Base-by-base conservation (phyloP, 164 flowering plant species). In the Vitis rupestris region DNA sequence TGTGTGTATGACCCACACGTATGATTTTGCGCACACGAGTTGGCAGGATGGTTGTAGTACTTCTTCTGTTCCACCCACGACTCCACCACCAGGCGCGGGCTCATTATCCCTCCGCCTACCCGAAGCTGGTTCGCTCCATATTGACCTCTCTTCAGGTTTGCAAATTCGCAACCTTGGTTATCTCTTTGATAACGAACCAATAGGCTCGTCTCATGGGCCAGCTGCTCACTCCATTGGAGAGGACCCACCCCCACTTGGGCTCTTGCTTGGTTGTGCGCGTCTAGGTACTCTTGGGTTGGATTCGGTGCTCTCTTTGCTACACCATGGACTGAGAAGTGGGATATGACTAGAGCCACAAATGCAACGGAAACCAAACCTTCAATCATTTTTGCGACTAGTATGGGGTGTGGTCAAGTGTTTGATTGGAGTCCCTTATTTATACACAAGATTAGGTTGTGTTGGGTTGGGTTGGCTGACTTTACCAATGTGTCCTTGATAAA, bases 71-170 rank as follows among this genome's bases (percentile, higher is more conserved):
- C 73, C 56, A 86, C 88, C 93, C 97, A 91, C 2, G 64, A 5
- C 31, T 78, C 84, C 59, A 89, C 90, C 6, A 80, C 92, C 64
- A 50, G 72, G 10, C 70, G 54, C 7, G 92, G 92, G 1, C 84
- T 68, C 75, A 76, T 75, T 27, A 59, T 57, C 65, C 4, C 14
- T 11, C 87, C 80, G 10, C 83, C 61, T 0, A 71, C 75, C 83
- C 81, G 77, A 23, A 79, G 57, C 77, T 89, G 93, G 79, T 91
- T 91, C 13, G 75, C 89, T 1, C 97, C 94, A 62, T 80, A 90
- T 71, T 74, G 64, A 58, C 72, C 60, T 14, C 66, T 44, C 27
- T 23, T 74, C 70, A 85, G 23, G 44, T 80, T 69, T 0, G 91
- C 92, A 59, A 91, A 89, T 9, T 73, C 59, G 80, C 97, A 91